phyloP scores from a whole-genome alignment of 1,284 basidiomycete genomes.

The Irpex sp. region DNA sequence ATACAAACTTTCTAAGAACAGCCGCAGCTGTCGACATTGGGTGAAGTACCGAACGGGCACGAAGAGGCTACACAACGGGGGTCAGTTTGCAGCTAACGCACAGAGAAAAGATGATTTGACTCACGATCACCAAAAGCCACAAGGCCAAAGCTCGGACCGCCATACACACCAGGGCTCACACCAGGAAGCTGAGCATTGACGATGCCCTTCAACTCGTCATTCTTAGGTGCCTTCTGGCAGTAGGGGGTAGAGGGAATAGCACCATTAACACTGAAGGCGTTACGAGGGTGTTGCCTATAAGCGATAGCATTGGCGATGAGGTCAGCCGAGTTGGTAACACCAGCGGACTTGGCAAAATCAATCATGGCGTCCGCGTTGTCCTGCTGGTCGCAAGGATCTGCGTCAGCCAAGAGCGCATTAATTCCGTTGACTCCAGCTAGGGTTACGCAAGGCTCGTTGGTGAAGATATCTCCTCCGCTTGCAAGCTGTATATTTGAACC shows the following conservation, averaged over 20 bases:
- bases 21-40: slow-evolving; percentile 22
- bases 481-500: slow-evolving; percentile 10
- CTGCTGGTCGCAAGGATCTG: slow-evolving; percentile 45
- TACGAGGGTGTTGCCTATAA: slow-evolving; percentile 39
- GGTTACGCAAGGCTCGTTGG: slow-evolving; percentile 36
- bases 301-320: slow-evolving; percentile 39
- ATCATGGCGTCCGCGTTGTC: slow-evolving; percentile 46
- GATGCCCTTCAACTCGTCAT: slow-evolving; percentile 42
- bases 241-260: slow-evolving; percentile 41
- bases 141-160: slow-evolving; percentile 19
- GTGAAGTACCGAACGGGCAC: slow-evolving; percentile 26
- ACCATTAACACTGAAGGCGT: slow-evolving; percentile 36
- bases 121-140: slow-evolving; percentile 28
- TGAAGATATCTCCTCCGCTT: slow-evolving; percentile 38
- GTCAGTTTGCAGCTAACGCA: neutral
- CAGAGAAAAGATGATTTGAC: slow-evolving; percentile 6
- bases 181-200: slow-evolving; percentile 45
- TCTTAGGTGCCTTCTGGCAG: slow-evolving; percentile 47
- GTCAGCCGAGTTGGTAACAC: slow-evolving; percentile 34
- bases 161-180: slow-evolving; percentile 28
- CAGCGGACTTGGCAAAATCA: slow-evolving; percentile 40
- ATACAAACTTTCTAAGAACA: slow-evolving; percentile 14
- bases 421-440: slow-evolving; percentile 37
- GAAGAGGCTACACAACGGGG: slow-evolving; percentile 16
- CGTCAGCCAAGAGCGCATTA: slow-evolving; percentile 38